Evolutionary conservation across 2,329 filamentous ascomycete species (phyloP).

Genomic region (Fusarium newnesense): DNA sequence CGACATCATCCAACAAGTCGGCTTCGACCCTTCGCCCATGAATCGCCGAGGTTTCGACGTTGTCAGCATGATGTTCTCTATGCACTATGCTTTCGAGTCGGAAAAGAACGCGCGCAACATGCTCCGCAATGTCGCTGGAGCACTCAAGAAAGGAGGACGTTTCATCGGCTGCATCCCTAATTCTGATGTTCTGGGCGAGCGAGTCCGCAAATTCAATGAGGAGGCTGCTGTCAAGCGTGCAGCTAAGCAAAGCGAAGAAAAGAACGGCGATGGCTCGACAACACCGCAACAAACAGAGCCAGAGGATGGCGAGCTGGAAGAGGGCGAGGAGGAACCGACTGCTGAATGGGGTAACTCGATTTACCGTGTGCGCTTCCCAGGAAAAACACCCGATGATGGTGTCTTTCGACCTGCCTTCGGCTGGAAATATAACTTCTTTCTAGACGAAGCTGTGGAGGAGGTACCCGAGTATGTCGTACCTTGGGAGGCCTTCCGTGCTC

Average conservation of each 20-base stretch:
- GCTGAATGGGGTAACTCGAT: slow-evolving; percentile 94
- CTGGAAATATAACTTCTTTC: slow-evolving; percentile 98
- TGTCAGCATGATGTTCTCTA: slow-evolving; percentile 99
- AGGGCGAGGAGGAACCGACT: slow-evolving; percentile 70
- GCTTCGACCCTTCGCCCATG: slow-evolving; percentile 82
- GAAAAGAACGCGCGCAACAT: slow-evolving; percentile 91
- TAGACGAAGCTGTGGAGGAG: slow-evolving; percentile 95
- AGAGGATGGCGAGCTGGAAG: slow-evolving; percentile 63
- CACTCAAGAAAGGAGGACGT: slow-evolving; percentile 91
- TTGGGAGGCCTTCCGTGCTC: slow-evolving; percentile 95
- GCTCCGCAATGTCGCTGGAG: slow-evolving; percentile 90
- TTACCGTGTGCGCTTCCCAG: slow-evolving; percentile 90
- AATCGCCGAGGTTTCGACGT: slow-evolving; percentile 89
- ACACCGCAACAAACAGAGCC: slow-evolving; percentile 45
- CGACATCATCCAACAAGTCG: slow-evolving; percentile 84
- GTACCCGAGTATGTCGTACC: slow-evolving; percentile 98
- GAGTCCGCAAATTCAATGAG: slow-evolving; percentile 81
- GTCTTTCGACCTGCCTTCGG: slow-evolving; percentile 94
- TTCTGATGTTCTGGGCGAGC: slow-evolving; percentile 85
- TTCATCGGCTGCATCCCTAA: slow-evolving; percentile 98
- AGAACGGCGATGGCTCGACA: slow-evolving; percentile 33
- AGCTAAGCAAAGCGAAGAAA: slow-evolving; percentile 34
- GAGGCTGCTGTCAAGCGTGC: slow-evolving; percentile 51
- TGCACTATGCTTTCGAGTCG: slow-evolving; percentile 97
- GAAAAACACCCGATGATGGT: slow-evolving; percentile 83